Base-by-base conservation (phyloP, 768 basidiomycete genomes). In the Porpolomopsis calyptriformis region DNA sequence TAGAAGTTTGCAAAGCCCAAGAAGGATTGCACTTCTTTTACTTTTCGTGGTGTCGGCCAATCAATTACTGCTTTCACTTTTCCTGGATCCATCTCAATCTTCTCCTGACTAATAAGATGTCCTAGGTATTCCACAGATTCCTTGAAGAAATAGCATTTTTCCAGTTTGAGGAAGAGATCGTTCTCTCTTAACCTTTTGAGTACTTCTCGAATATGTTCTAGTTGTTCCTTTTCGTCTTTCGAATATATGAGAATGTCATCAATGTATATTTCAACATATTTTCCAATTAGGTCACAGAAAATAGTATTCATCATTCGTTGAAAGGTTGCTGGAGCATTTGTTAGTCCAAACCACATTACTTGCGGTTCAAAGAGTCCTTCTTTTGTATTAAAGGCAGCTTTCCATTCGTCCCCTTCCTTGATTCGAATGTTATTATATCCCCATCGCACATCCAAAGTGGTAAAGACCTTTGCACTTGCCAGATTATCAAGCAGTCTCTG, bases 1-100 rank as follows among this genome's bases (percentile, higher is more conserved):
- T 73, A 74, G 49, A 71, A 74, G 53, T 72, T 73, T 2, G 57
- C 52, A 46, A 74, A 72, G 3, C 69, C 68, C 1, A 74, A 47
- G 55, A 74, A 74, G 4, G 55, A 55, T 55, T 66, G 64, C 2
- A 71, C 40, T 19, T 71, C 56, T 25, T 58, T 58, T 11, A 61
- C 47, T 7, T 45, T 61, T 14, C 27, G 49, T 0, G 68, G 70
- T 2, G 23, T 43, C 0, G 64, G 70, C 71, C 72, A 72, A 1
- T 61, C 49, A 1, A 33, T 16, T 25, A 72, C 52, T 1, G 54
- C 55, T 4, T 62, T 37, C 20, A 76, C 50, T 54, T 76, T 77
- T 10, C 48, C 52, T 1, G 57, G 56, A 43, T 66, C 60, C 68
- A 74, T 73, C 14, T 31, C 25, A 31, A 72, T 50, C 19, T 59